Base-by-base conservation (phyloP, 345 rosid species). In the Orychophragmus violaceus region DNA sequence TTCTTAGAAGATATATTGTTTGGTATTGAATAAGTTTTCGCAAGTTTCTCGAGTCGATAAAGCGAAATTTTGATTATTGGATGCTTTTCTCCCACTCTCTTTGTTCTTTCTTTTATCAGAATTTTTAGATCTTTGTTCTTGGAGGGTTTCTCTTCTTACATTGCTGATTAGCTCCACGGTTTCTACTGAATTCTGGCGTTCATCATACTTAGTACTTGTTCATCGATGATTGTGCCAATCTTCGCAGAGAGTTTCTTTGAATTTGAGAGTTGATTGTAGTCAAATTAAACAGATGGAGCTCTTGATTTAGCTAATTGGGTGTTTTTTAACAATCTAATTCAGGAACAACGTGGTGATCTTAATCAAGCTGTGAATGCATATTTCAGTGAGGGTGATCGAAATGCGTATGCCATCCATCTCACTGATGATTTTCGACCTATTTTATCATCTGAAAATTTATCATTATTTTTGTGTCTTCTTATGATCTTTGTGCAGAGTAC, bases 291-390 rank as follows among this genome's bases (percentile, higher is more conserved):
- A n/a, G n/a, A n/a, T n/a, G n/a, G n/a, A n/a, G n/a, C n/a, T n/a
- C n/a, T n/a, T n/a, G n/a, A n/a, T n/a, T n/a, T n/a, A n/a, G 8
- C 27, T 41, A 16, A 25, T 45, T 50, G 12, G 21, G 19, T 13
- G 0, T 0, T 10, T 10, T 9, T 30, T 30, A 30, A 29, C 14
- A 52, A 55, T 55, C 51, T n/a, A n/a, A n/a, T n/a, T n/a, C n/a
- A 95, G 99, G 98, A 89, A 71, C 90, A 95, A 69, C 79, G 74
- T 14, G 96, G 96, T 64, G 94, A 91, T 83, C 91, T 91, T 62
- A 91, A 95, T 83, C 88, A 87, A 68, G 96, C 99, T 55, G 86
- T 95, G 64, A 87, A 95, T 84, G 85, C 95, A 23, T 86, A 86
- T 82, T 95, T 91, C 81, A 75, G 68, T 9, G 95, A 86, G 68